Conservation (phyloP, 352 stramenopile genomes). For the Pythium myriotylum region DNA sequence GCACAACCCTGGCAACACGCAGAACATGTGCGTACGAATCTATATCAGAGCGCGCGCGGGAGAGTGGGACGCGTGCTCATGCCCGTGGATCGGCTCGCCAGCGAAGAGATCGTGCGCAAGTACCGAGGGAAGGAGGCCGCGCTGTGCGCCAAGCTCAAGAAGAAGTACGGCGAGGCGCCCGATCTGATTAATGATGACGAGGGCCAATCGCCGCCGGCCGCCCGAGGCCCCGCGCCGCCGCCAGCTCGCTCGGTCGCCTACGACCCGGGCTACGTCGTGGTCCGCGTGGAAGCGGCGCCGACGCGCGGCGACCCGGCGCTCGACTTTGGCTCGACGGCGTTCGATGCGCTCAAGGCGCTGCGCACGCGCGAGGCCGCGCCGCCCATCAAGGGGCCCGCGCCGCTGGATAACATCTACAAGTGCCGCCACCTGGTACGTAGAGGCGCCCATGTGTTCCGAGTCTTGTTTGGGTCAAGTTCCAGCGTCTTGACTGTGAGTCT, state of each 20-base stretch:
- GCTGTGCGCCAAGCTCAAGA: conserved; percentile 70
- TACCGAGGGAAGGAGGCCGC: conserved; percentile 61
- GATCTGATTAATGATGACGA: conserved; percentile 25
- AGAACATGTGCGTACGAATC: conserved; percentile 62
- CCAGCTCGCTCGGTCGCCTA: conserved; percentile 27
- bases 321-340: conserved; percentile 55
- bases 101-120: conserved; percentile 72
- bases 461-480: no score
- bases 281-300: conserved; percentile 10
- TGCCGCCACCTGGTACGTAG: conserved; percentile 66
- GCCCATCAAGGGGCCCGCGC: conserved; percentile 33
- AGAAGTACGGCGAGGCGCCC: conserved; percentile 74
- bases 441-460: not conserved
- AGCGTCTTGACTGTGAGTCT: no score
- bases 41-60: no score
- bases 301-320: conserved; percentile 27
- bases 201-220: not conserved
- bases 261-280: conserved; percentile 38
- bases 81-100: conserved; percentile 29
- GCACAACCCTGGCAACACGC: conserved; percentile 74
- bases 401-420: conserved; percentile 90
- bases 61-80: no score
- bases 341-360: conserved; percentile 65
- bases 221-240: not conserved
- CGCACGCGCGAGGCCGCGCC: conserved; percentile 3